Base-by-base conservation (phyloP, 129 eudicot species). In the Heracleum sosnowskyi region DNA sequence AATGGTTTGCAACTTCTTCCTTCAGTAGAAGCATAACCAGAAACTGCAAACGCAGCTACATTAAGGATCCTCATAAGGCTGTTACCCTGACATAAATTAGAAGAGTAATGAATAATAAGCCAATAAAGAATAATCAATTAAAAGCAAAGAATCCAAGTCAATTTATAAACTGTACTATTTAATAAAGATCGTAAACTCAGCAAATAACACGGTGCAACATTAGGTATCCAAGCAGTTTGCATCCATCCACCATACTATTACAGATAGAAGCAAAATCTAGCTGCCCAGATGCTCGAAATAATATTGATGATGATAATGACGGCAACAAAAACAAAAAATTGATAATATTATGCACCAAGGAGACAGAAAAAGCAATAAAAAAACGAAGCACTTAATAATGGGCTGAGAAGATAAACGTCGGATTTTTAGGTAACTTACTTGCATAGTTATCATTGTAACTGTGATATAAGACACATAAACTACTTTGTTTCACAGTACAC, bases 41-140 rank as follows among this genome's bases (percentile, higher is more conserved):
- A 94, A 76, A 91, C 98, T 74, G 97, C 98, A 90, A 94, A 94
- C 68, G 98, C 98, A 84, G 98, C 99, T 75, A 95, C 97, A 85
- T 92, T 95, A 78, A 95, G 85, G 79, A 92, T 88, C 92, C 99
- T 88, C 97, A 95, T 90, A 83, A 95, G 99, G 89, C 96, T 86
- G 91, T 92, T 89, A 80, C 96, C 99, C 99, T 95, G 83, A 74
- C 79, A 84, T 76, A 62, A 72, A 81, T 75, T 80, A 68, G 22
- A 79, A 34, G 73, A 60, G 75, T 26, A 12, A n/a, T 60, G 28
- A 49, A 62, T 87, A 31, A 64, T 66, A 57, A 73, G 33, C 17
- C 2, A 53, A 29, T 15, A 37, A 35, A 36, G 76, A 63, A 29
- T 26, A 11, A 26, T 63, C 11, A 63, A 4, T 63, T 63, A 11